Base-by-base conservation (phyloP, 768 basidiomycete species). In the Butyriboletus loyo region DNA sequence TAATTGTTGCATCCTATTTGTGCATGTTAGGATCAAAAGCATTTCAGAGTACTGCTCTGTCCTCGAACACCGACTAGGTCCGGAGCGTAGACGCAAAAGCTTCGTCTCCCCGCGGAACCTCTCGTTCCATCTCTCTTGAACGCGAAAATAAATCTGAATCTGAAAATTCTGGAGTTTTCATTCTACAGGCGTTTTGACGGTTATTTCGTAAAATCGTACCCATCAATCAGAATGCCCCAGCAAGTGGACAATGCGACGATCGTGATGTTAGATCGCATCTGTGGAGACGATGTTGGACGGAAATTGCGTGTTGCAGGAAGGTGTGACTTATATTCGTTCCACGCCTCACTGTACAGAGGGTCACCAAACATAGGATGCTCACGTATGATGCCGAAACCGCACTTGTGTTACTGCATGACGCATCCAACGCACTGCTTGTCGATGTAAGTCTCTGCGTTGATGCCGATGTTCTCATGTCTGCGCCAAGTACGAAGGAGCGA, bases 301-400 rank as follows among this genome's bases (percentile, higher is more conserved):
- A 86, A 86, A 68, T 57, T 86, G 55, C 74, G 84, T 51, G 67
- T 86, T 42, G 79, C 80, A 24, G 85, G 83, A 58, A 72, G 80
- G 85, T 85, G 66, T 52, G 77, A 64, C 14, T 43, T 54, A 50
- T 43, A 53, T 54, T 41, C 32, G 43, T 54, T 49, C 39, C 45
- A 56, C 52, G 58, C 61, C 47, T 54, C 52, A 37, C 55, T 45
- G 37, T 44, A 41, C 39, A 39, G 39, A 51, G 40, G 46, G 55
- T 19, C 52, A 27, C 34, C 50, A 50, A 41, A 51, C 41, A 38
- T 60, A 88, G 86, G 60, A 72, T 86, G 56, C 73, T 85, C 32
- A 72, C 76, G 28, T 84, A 85, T 62, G 83, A 86, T 54, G 69
- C 72, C 14, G 59, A 66, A 9, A 76, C 75, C 35, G 77, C 76